These are phyloP conservation scores for Vararia minispora DNA, from an alignment of 768 basidiomycete genomes.

Conservation along the genomic window DNA sequence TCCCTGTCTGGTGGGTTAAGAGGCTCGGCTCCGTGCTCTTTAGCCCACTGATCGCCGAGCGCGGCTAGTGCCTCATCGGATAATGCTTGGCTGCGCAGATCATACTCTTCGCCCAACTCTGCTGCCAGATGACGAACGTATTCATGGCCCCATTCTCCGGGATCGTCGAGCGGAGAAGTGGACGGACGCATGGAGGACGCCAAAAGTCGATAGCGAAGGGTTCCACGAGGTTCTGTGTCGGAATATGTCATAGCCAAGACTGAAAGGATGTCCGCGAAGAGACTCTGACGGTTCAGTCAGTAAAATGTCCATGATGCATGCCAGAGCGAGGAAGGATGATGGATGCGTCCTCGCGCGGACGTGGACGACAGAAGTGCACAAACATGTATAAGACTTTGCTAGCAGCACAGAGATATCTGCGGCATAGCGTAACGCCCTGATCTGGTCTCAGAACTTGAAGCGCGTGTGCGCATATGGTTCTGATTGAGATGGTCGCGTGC, in stretches of 20 bases:
- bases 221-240: slow-evolving; percentile 93
- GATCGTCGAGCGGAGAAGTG: slow-evolving; percentile 65
- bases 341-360: too few relatives aligned
- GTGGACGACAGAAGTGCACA: too few relatives aligned
- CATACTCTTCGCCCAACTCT: slow-evolving; percentile 92
- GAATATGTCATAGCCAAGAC: slow-evolving; percentile 99
- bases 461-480: too few relatives aligned
- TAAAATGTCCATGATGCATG: too few relatives aligned
- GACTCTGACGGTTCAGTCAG: slow-evolving; percentile 39
- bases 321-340: too few relatives aligned
- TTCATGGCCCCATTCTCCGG: slow-evolving; percentile 98
- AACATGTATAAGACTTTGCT: too few relatives aligned
- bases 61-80: slow-evolving; percentile 16
- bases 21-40: too few relatives aligned
- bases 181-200: slow-evolving; percentile 58
- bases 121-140: slow-evolving; percentile 95
- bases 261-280: slow-evolving; percentile 95
- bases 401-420: too few relatives aligned
- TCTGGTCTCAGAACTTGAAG: too few relatives aligned
- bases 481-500: too few relatives aligned
- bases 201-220: slow-evolving; percentile 84
- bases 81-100: slow-evolving; percentile 49
- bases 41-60: too few relatives aligned
- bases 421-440: too few relatives aligned
- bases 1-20: background rate